Evolutionary conservation across 768 basidiomycete species (phyloP).

Genomic region (Rhizopogon vesiculosus): DNA sequence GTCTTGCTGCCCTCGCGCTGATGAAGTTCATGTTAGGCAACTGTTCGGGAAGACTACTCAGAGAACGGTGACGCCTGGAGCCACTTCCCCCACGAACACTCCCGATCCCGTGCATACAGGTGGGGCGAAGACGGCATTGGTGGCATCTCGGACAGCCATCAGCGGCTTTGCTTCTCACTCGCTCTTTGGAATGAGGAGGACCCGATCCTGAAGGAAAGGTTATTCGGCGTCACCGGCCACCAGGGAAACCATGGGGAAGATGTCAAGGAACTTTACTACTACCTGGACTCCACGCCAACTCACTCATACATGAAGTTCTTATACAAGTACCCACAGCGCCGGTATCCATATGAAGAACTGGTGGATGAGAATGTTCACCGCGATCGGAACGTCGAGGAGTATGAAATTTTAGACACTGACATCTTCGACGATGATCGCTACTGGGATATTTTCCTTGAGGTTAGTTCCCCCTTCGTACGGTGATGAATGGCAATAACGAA

Average conservation of each 20-base stretch:
- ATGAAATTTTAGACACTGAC: conserved; percentile 90
- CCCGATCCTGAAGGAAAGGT: conserved; percentile 91
- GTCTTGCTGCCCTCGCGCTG: background rate
- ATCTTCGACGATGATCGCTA: conserved; percentile 90
- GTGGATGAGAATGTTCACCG: conserved; percentile 81
- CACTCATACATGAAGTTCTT: conserved; percentile 99
- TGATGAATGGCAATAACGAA: conserved; percentile 3
- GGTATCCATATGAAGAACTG: conserved; percentile 92
- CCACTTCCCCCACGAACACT: conserved; percentile 92
- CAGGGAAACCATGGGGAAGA: conserved; percentile 99
- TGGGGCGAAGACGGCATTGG: conserved; percentile 99
- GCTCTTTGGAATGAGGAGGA: conserved; percentile 95
- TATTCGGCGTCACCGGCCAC: conserved; percentile 95
- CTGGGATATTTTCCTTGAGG: conserved; percentile 99
- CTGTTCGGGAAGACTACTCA: conserved; percentile 98
- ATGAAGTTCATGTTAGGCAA: conserved; percentile 55
- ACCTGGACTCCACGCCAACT: conserved; percentile 96
- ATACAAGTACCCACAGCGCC: conserved; percentile 96
- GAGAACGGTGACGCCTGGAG: conserved; percentile 94
- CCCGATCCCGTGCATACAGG: conserved; percentile 90
- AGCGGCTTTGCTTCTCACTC: conserved; percentile 85
- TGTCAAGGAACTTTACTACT: conserved; percentile 98
- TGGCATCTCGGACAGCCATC: conserved; percentile 96
- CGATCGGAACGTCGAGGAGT: conserved; percentile 83
- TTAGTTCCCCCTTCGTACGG: conserved; percentile 30